phyloP scores from a whole-genome alignment of 768 basidiomycete species.

The Pluteus cervinus region DNA sequence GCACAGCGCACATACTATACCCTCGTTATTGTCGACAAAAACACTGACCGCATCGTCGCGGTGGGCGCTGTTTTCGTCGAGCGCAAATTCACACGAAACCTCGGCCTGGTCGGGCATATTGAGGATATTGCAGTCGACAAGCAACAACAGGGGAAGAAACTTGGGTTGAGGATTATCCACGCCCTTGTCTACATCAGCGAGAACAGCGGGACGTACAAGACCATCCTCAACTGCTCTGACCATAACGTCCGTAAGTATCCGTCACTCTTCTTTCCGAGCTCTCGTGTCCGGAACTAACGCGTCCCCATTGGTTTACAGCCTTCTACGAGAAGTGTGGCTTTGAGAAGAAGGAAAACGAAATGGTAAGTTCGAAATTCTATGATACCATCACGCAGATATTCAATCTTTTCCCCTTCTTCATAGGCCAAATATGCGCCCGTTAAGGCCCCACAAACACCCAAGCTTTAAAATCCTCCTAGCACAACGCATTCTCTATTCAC shows the following conservation, averaged over 20 bases:
- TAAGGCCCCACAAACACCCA: conserved; percentile 2
- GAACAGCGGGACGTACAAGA: conserved; percentile 85
- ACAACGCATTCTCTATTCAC: too few relatives aligned
- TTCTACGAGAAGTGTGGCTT: conserved; percentile 98
- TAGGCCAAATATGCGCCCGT: conserved; percentile 7
- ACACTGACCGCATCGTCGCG: conserved; percentile 74
- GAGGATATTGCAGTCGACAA: conserved; percentile 96
- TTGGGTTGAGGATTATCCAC: conserved; percentile 84
- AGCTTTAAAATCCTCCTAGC: too few relatives aligned
- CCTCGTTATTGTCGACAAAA: conserved; percentile 75
- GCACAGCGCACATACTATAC: conserved; percentile 68
- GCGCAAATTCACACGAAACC: conserved; percentile 85
- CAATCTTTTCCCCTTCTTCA: background rate
- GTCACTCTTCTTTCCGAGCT: conserved; percentile 4
- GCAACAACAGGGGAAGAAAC: conserved; percentile 83
- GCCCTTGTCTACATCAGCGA: conserved; percentile 83
- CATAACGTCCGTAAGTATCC: conserved; percentile 78
- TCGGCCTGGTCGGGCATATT: conserved; percentile 91
- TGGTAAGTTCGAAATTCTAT: conserved; percentile 45
- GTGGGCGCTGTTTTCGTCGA: conserved; percentile 85
- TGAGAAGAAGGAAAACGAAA: conserved; percentile 87
- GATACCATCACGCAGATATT: background rate
- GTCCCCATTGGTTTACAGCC: conserved; percentile 38
- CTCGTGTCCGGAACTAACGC: background rate
- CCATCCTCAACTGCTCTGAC: conserved; percentile 92